Conservation (phyloP, 2,329 filamentous ascomycete species). For the Rhynchosporium agropyri region DNA sequence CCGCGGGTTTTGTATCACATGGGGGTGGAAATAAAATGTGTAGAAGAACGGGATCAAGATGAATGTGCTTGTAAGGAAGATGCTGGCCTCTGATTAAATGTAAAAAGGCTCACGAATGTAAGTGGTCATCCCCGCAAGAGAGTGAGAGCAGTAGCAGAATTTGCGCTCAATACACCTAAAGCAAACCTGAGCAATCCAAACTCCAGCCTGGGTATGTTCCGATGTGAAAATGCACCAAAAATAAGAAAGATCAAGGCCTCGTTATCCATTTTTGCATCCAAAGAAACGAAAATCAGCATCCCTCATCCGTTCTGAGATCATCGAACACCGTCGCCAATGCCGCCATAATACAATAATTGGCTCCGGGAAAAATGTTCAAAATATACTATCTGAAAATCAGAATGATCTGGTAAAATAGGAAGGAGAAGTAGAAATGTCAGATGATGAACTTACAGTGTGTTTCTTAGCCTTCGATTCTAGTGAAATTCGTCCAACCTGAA, state of each 20-base stretch:
- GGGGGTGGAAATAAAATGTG: no score
- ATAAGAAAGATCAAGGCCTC: background rate
- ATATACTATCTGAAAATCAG: conserved; percentile 23
- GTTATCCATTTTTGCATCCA: background rate
- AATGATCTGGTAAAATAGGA: background rate
- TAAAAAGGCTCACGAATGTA: background rate
- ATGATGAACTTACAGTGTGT: conserved; percentile 23
- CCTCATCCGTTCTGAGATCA: conserved; percentile 31
- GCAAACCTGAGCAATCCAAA: background rate
- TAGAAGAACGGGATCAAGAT: no score
- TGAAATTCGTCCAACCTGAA: conserved; percentile 26
- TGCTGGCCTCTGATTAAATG: no score
- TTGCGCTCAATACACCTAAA: background rate
- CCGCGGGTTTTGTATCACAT: no score
- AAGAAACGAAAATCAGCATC: conserved; percentile 5
- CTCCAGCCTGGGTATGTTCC: background rate
- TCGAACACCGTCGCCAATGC: conserved; percentile 29
- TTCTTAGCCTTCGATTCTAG: conserved; percentile 19
- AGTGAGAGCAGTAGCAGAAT: background rate
- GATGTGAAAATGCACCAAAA: background rate
- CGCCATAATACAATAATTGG: conserved; percentile 29
- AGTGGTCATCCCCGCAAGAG: background rate
- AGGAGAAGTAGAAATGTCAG: background rate
- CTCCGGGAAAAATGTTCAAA: conserved; percentile 22
- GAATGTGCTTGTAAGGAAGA: no score